These are phyloP conservation scores for Pouteria glomerata DNA, from an alignment of 148 eudicot species.

Conservation along the genomic window DNA sequence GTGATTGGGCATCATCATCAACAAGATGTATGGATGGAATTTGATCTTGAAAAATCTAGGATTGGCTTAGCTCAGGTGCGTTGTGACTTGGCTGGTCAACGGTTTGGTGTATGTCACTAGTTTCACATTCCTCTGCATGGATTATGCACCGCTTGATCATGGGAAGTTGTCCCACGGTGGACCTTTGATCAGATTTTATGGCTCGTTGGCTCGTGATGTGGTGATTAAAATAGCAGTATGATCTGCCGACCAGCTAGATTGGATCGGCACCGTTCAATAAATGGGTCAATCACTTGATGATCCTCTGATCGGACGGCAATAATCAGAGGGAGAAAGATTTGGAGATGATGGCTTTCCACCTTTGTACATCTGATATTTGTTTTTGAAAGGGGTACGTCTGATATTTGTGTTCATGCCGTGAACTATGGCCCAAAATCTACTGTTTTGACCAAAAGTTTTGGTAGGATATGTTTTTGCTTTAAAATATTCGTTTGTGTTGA, in stretches of 20 bases:
- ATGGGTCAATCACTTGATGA: background rate
- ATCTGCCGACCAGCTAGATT: too few species aligned
- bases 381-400: too few species aligned
- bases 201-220: background rate
- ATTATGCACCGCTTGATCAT: background rate
- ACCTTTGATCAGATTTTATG: background rate
- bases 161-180: background rate
- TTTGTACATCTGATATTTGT: too few species aligned
- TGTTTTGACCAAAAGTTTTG: too few species aligned
- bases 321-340: background rate
- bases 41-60: constrained; percentile 40
- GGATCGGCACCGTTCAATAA: too few species aligned
- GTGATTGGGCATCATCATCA: constrained; percentile 45
- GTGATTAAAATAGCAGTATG: background rate
- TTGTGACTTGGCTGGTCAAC: constrained; percentile 36
- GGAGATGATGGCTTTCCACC: background rate
- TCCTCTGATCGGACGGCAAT: background rate
- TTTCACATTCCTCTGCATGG: background rate
- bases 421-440: background rate
- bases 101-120: constrained; percentile 11
- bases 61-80: constrained; percentile 39
- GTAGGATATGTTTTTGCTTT: too few species aligned
- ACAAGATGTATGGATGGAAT: constrained; percentile 49
- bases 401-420: background rate
- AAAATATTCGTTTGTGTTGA: too few species aligned